Percentiles rank a stretch among this genome's conserved stretches.
Evolutionary conservation across 2,329 filamentous ascomycete species (phyloP).

Genomic region (Aureobasidium sp.): DNA sequence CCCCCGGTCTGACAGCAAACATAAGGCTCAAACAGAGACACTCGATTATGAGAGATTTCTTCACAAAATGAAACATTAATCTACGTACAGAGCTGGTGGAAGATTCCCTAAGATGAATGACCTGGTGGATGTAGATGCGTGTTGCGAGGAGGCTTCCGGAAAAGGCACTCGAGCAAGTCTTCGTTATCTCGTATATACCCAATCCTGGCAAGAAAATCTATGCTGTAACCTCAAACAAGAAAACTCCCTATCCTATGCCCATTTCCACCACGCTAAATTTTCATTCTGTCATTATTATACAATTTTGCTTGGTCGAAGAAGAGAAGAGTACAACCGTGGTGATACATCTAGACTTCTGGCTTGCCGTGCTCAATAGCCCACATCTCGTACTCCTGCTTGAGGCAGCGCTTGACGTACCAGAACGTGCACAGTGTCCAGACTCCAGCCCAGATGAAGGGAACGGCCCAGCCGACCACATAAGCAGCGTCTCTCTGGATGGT

Average conservation of each 20-base stretch:
- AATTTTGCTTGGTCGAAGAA: not conserved
- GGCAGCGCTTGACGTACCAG: conserved; percentile 33
- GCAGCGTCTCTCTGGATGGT: conserved; percentile 39
- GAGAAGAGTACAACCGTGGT: not conserved
- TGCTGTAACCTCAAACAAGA: not conserved
- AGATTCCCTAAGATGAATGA: too few species aligned
- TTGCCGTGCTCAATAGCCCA: conserved; percentile 25
- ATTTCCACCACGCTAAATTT: not conserved
- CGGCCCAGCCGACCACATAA: conserved; percentile 41
- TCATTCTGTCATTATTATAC: conserved; percentile 10
- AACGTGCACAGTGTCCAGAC: conserved; percentile 39
- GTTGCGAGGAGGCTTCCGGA: too few species aligned
- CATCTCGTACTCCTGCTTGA: conserved; percentile 25
- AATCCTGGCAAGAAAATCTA: not conserved
- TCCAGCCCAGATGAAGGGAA: conserved; percentile 43
- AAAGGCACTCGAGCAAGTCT: not conserved
- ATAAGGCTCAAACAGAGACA: too few species aligned
- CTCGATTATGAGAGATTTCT: too few species aligned
- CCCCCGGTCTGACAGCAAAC: too few species aligned
- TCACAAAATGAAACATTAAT: too few species aligned
- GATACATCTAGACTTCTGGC: not conserved
- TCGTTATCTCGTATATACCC: not conserved
- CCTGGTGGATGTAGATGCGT: too few species aligned
- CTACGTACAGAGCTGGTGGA: too few species aligned
- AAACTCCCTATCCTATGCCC: not conserved